Base-by-base conservation (phyloP, 805 yeast species). In the Saccharomycopsis fermentans region DNA sequence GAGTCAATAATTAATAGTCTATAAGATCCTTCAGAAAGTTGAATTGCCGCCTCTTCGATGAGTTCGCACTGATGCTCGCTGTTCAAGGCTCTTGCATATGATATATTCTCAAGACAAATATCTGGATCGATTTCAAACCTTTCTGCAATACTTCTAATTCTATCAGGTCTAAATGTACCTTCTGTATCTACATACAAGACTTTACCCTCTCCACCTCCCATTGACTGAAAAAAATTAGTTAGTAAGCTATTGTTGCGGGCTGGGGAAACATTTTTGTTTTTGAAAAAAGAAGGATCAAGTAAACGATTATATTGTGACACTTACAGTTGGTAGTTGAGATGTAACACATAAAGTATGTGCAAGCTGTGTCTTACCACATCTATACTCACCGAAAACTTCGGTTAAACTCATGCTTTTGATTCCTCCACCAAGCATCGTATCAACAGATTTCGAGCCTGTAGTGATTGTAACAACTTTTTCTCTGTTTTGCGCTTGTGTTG, bases 171-270 rank as follows among this genome's bases (percentile, higher is more conserved):
- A 63, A 86, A 86, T 0, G 92, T 86, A 4, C 92, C 92, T 67
- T 87, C 92, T 0, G 92, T 86, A 66, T 87, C 92, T 59, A 86
- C 83, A 65, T 81, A 86, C 9, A 87, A 84, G 29, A 86, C 88
- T 70, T 86, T 86, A 0, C 92, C 92, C 68, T 85, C 91, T 14
- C 84, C 90, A 3, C 92, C 92, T 3, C 91, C 91, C 78, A 82
- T 74, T 39, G 78, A 80, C 67, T 67, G 16, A 2, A 37, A 51
- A 26, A 21, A 16, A 39, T 5, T 27, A 8, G 16, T 12, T 17
- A 16, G 29, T 11, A 19, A 40, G 50, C 17, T 11, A 8, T 27
- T 27, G 4, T 21, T 9, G n/a, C n/a, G n/a, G n/a, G n/a, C n/a
- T n/a, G n/a, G n/a, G n/a, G n/a, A n/a, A n/a, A n/a, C n/a, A n/a